Base-by-base conservation (phyloP, 306 rosid species). In the Corylus americana region DNA sequence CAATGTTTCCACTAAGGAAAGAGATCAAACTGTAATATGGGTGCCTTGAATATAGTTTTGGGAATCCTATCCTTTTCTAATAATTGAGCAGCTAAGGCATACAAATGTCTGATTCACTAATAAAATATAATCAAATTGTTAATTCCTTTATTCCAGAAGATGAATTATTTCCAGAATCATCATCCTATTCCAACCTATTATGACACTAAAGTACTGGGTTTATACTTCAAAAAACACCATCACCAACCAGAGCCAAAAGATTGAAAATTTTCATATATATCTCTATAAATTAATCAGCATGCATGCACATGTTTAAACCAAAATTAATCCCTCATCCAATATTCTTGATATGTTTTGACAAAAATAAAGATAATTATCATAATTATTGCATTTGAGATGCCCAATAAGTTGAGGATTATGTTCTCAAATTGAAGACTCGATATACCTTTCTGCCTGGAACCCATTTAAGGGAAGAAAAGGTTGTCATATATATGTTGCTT, bases 51-150 rank as follows among this genome's bases (percentile, higher is more conserved):
- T 80, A 73, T 77, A 67, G 75, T 79, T 63, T 53, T 39, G n/a
- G 82, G 91, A 89, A 91, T 72, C 87, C 66, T 81, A 73, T 86
- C 79, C 80, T 74, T 22, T 22, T 31, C 3, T 58, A 78, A 87
- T 82, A 84, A 84, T 81, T 77, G 72, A 81, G 82, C 11, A 63
- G 66, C 70, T 45, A 83, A 71, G 39, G 16, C 7, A 51, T n/a
- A 61, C 57, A 69, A n/a, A 31, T 35, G 31, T 71, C n/a, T 48
- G 20, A 17, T 75, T 1, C 57, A 73, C 68, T 70, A 75, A 27
- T 44, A 71, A 73, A 67, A 67, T 73, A 59, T 66, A 61, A 47
- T 55, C 44, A 61, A 61, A 16, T 61, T 18, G 66, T 6, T 25
- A 48, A 37, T 37, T 74, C 79, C 14, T n/a, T 61, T 69, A 70